Conservation (phyloP, 1,284 basidiomycete species). For the Apiotrichum gamsii region DNA sequence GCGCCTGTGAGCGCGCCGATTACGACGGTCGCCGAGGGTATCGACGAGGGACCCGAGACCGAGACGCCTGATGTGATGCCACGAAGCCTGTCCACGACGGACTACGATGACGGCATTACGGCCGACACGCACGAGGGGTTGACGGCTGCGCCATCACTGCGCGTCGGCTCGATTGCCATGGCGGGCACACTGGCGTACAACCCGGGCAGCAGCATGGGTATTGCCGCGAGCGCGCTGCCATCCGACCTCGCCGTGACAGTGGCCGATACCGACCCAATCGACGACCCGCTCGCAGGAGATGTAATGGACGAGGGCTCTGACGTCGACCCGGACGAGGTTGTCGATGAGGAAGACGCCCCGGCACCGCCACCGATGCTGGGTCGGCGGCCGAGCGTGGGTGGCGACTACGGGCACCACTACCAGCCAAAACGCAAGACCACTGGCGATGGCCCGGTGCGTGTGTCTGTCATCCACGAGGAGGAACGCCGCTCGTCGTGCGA, state of each 20-base stretch:
- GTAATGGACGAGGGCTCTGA: conserved; percentile 31
- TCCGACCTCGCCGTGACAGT: conserved; percentile 21
- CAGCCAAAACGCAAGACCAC: neutral
- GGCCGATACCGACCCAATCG: conserved; percentile 12
- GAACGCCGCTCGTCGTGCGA: conserved; percentile 26
- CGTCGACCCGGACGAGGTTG: conserved; percentile 31
- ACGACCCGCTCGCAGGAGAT: conserved; percentile 19
- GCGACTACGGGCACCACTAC: neutral
- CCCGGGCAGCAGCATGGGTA: conserved; percentile 32
- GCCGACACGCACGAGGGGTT: conserved; percentile 49
- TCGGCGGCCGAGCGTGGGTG: neutral
- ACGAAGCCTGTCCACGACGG: conserved; percentile 15
- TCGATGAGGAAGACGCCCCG: conserved; percentile 21
- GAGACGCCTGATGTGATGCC: conserved; percentile 1
- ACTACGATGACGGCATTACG: neutral
- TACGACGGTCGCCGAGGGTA: conserved; percentile 15
- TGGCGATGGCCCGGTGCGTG: neutral
- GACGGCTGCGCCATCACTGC: neutral
- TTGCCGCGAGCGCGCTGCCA: conserved; percentile 14
- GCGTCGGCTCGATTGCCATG: neutral
- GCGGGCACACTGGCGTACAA: conserved; percentile 55
- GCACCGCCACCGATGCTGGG: neutral
- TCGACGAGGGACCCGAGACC: neutral
- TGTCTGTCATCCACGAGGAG: conserved; percentile 14
- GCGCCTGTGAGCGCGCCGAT: conserved; percentile 14